Percentiles rank a stretch among this genome's conserved stretches.
These are phyloP conservation scores for Aspergillus sp. DNA, from an alignment of 2,329 filamentous ascomycete species.

Conservation along the genomic window DNA sequence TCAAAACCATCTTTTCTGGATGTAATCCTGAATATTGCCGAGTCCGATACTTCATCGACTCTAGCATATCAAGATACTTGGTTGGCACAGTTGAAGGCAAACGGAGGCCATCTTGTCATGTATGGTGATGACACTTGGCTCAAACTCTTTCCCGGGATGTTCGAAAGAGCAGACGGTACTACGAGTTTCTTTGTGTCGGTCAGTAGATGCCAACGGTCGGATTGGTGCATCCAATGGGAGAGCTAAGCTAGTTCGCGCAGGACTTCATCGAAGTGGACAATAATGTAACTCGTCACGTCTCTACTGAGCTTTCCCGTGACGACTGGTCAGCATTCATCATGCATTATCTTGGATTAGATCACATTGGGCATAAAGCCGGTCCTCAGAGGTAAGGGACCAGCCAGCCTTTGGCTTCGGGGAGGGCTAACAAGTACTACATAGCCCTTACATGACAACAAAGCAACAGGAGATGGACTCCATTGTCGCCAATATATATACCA, in stretches of 20 bases:
- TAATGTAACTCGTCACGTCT: constrained; percentile 91
- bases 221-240: constrained; percentile 6
- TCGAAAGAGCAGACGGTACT: constrained; percentile 85
- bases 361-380: constrained; percentile 95
- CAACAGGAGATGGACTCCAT: constrained; percentile 92
- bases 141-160: constrained; percentile 89
- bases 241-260: constrained; percentile 48
- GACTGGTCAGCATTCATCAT: constrained; percentile 95
- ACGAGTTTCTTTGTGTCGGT: constrained; percentile 98
- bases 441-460: constrained; percentile 89
- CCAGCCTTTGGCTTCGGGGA: neutral
- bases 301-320: constrained; percentile 68
- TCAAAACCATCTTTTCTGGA: constrained; percentile 98
- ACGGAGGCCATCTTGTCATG: constrained; percentile 79
- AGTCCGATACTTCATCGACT: constrained; percentile 87
- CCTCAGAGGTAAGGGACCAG: constrained; percentile 65
- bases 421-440: constrained; percentile 40
- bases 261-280: constrained; percentile 98
- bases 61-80: constrained; percentile 90
- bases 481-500: constrained; percentile 72
- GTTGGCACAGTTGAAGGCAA: constrained; percentile 87
- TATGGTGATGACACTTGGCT: constrained; percentile 98
- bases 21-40: constrained; percentile 93
- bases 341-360: constrained; percentile 93
- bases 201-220: constrained; percentile 43